A percentile compares a stretch with the other conserved stretches of the same genome.
These are phyloP conservation scores for Ceratobasidium papillatum DNA, from an alignment of 1,284 basidiomycete species.

Conservation along the genomic window DNA sequence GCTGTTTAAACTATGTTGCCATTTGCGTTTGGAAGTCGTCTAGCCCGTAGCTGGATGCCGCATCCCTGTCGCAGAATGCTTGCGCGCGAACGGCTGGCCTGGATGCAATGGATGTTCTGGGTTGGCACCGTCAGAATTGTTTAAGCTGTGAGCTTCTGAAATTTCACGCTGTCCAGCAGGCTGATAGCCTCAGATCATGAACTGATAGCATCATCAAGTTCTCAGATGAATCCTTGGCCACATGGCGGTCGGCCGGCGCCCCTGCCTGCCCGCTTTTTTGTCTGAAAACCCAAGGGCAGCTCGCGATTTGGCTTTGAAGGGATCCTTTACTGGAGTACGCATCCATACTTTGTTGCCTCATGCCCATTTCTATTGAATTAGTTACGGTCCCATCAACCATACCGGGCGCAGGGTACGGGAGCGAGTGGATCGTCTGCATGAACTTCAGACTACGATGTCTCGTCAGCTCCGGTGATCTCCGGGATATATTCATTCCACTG, in stretches of 20 bases:
- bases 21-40: conserved; percentile 19
- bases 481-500: conserved; percentile 11
- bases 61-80: conserved; percentile 11
- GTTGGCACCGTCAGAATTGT: conserved; percentile 22
- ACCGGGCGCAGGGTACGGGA: conserved; percentile 29
- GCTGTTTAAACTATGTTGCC: conserved; percentile 7
- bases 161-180: conserved; percentile 15
- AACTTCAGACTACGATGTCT: conserved; percentile 23
- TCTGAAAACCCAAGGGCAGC: conserved; percentile 7
- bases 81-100: not conserved
- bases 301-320: conserved; percentile 29
- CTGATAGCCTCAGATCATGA: conserved; percentile 39
- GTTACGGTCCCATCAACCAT: conserved; percentile 11
- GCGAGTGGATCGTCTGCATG: conserved; percentile 29
- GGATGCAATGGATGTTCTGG: not conserved
- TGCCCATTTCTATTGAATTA: conserved; percentile 34
- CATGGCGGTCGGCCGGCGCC: conserved; percentile 28
- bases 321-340: conserved; percentile 23
- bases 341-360: conserved; percentile 20
- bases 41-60: not conserved
- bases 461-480: conserved; percentile 31
- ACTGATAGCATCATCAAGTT: conserved; percentile 33
- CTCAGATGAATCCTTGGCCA: conserved; percentile 33
- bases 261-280: conserved; percentile 19
- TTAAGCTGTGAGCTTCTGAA: conserved; percentile 37